Conservation (phyloP, 2,329 filamentous ascomycete genomes). For the Cryoendolithus antarcticus region DNA sequence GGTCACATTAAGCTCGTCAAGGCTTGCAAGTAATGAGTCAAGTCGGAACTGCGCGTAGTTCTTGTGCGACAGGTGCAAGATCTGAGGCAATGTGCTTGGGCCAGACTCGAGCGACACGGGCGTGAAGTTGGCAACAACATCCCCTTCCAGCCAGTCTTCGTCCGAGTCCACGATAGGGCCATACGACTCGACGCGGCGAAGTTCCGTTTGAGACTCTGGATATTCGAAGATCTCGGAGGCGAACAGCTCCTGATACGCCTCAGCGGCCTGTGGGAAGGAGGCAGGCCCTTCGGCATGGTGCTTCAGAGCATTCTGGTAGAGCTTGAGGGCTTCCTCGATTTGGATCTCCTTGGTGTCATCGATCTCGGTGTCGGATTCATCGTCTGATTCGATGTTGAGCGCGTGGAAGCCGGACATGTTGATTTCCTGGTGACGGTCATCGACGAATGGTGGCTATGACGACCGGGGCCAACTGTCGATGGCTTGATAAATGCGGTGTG, state of each 20-base stretch:
- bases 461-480: too few relatives aligned
- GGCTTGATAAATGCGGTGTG: too few relatives aligned
- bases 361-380: conserved; percentile 77
- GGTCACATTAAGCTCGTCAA: conserved; percentile 15
- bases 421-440: neutral
- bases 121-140: conserved; percentile 16
- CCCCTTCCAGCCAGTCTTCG: conserved; percentile 9
- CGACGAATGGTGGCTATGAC: too few relatives aligned
- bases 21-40: conserved; percentile 37
- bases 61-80: conserved; percentile 87
- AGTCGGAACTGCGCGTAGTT: conserved; percentile 86
- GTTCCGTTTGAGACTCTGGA: conserved; percentile 75
- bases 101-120: conserved; percentile 48
- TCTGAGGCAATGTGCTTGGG: conserved; percentile 73
- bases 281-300: conserved; percentile 75
- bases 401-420: conserved; percentile 59
- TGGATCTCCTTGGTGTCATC: conserved; percentile 94
- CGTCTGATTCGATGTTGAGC: conserved; percentile 88
- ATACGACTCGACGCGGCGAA: conserved; percentile 53
- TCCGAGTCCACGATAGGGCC: conserved; percentile 33
- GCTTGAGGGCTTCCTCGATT: conserved; percentile 91
- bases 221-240: conserved; percentile 89
- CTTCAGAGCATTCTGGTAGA: conserved; percentile 84
- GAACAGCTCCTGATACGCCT: conserved; percentile 77
- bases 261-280: conserved; percentile 61